Evolutionary conservation across 345 rosid species (phyloP).

Genomic region (Eucalyptus shirleyi): DNA sequence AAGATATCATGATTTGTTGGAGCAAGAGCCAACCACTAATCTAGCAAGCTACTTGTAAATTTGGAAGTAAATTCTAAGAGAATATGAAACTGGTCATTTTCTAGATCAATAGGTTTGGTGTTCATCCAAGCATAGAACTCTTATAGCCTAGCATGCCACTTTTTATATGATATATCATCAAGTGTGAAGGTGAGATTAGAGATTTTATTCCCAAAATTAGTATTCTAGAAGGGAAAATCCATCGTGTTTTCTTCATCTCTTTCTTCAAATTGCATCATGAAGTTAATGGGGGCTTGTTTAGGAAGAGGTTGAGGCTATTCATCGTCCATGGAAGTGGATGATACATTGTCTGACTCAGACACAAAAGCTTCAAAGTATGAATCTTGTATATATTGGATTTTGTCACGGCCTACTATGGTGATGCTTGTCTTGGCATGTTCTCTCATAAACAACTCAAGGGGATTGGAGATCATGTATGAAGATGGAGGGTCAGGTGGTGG

Average conservation of each 20-base stretch:
- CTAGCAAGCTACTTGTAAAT: background rate
- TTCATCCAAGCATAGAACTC: background rate
- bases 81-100: background rate
- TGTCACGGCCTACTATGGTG: background rate
- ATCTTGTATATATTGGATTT: background rate
- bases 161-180: background rate
- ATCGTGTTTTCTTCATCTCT: background rate
- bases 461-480: background rate
- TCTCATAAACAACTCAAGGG: background rate
- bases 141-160: background rate
- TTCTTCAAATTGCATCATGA: background rate
- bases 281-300: background rate
- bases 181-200: background rate
- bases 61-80: background rate
- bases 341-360: accelerated
- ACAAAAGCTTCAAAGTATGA: background rate
- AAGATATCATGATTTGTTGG: background rate
- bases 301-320: background rate
- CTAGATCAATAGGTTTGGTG: background rate
- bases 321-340: background rate
- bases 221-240: no score
- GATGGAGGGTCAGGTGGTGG: background rate
- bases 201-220: no score
- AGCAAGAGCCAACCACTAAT: background rate
- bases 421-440: background rate